Base-by-base conservation (phyloP, 73 alveolate genomes). In the Stentor coeruleus region DNA sequence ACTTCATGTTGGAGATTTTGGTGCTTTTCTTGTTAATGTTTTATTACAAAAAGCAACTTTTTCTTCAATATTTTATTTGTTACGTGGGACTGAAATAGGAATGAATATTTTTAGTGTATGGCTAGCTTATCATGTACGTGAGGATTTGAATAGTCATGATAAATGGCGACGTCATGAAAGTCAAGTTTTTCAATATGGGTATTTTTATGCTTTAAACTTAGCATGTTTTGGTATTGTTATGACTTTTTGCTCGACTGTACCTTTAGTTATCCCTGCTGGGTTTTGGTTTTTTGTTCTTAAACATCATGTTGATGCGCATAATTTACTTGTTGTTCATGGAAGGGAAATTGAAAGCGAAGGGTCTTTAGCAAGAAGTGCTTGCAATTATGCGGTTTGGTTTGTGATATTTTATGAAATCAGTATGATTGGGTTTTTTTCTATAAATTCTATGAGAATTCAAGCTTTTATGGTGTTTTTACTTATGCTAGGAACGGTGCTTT, bases 201-300 rank as follows among this genome's bases (percentile, higher is more conserved):
- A 88, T 85, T 96, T 91, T 89, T 92, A 94, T 76, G 99, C 99
- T 1, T 91, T 92, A 81, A 84, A 84, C 89, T 87, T 96, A 89
- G 93, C 96, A 11, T 89, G 92, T 35, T 90, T 93, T 76, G 93
- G 96, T 31, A 96, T 96, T 14, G 93, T 93, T 59, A 77, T 93
- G 77, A 85, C 95, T 28, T 96, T 91, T 86, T 76, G 97, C 55
- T 88, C 98, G 39, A 91, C 93, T 42, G 94, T 95, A 38, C 98
- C 98, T 1, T 74, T 96, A n/a, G 93, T 96, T 1, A 89, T 95
- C 20, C 89, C 94, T 39, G 97, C 98, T 1, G 99, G 99, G 38
- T 85, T 92, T 3, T 85, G 89, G 40, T 95, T 91, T 83, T 87
- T 91, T 59, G 74, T 87, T 37, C 82, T 96, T 60, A 93, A 97